Conservation (phyloP, 306 rosid genomes). For the Trifolium fragiferum region DNA sequence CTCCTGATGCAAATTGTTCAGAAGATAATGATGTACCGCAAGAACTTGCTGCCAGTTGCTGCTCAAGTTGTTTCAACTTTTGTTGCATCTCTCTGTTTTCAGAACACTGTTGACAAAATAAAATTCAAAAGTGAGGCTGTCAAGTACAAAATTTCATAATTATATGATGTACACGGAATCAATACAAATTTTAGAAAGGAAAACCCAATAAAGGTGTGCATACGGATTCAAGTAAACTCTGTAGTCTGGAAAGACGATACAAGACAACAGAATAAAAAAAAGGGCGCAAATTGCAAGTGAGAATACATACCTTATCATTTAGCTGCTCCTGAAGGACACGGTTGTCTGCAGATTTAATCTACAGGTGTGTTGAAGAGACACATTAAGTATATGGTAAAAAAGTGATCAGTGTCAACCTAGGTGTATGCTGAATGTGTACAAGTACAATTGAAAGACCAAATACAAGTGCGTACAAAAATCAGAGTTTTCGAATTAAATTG, state of each 20-base stretch:
- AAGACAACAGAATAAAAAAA: neutral
- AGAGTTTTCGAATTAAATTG: constrained; percentile 18
- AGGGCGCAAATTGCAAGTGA: constrained; percentile 2
- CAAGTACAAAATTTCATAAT: constrained; percentile 29
- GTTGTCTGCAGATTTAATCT: constrained; percentile 96
- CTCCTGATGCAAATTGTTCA: constrained; percentile 56
- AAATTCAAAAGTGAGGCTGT: constrained; percentile 10
- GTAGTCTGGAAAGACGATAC: too few species aligned
- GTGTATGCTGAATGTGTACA: constrained; percentile 27
- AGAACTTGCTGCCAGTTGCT: constrained; percentile 54
- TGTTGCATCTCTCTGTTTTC: constrained; percentile 80
- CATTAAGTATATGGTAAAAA: constrained; percentile 9
- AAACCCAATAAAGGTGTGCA: constrained; percentile 18
- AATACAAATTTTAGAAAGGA: constrained; percentile 11
- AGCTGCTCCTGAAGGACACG: constrained; percentile 96
- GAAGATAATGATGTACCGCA: constrained; percentile 53
- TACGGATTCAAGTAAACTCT: constrained; percentile 5
- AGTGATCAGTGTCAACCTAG: constrained; percentile 13
- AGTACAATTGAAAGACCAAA: constrained; percentile 23
- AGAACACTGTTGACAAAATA: constrained; percentile 63
- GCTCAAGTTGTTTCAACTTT: constrained; percentile 73
- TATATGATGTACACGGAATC: constrained; percentile 23
- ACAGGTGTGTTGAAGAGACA: constrained; percentile 37
- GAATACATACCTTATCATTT: constrained; percentile 69
- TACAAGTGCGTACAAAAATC: constrained; percentile 8